Conservation (phyloP, 495 filamentous ascomycete species). For the Annulohypoxylon maeteangense region DNA sequence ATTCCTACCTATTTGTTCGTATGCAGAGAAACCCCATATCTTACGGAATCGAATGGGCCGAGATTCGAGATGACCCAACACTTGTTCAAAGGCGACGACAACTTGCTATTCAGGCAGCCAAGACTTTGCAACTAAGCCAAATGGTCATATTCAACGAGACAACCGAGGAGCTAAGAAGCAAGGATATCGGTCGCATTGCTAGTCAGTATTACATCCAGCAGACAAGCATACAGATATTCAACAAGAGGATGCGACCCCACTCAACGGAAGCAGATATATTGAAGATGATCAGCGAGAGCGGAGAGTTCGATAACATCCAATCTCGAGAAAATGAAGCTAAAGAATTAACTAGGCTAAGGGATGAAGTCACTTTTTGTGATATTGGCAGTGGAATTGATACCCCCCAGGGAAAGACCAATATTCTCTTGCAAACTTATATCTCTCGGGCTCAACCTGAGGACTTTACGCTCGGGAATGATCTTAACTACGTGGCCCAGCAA, state of each 20-base stretch:
- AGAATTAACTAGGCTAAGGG: conserved; percentile 74
- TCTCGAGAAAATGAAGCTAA: conserved; percentile 85
- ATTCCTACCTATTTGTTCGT: conserved; percentile 95
- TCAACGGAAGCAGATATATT: conserved; percentile 90
- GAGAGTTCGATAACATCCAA: conserved; percentile 97
- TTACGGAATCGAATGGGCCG: conserved; percentile 97
- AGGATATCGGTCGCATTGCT: conserved; percentile 95
- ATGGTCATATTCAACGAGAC: conserved; percentile 98
- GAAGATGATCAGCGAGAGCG: conserved; percentile 93
- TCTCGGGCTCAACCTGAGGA: conserved; percentile 89
- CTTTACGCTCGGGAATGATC: conserved; percentile 90
- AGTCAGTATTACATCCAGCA: conserved; percentile 97
- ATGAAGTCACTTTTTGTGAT: conserved; percentile 75
- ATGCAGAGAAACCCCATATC: conserved; percentile 91
- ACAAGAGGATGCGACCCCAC: conserved; percentile 82
- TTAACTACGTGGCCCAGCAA: conserved; percentile 95
- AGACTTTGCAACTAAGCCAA: conserved; percentile 85
- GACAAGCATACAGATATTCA: conserved; percentile 94
- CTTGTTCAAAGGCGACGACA: conserved; percentile 84
- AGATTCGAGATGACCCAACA: conserved; percentile 84
- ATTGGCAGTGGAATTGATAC: conserved; percentile 79
- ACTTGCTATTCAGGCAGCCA: conserved; percentile 86
- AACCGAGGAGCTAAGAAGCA: conserved; percentile 89
- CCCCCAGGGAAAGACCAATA: conserved; percentile 92
- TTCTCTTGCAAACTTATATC: conserved; percentile 93